phyloP scores from a whole-genome alignment of 257 asterid species.

The Lycium ferocissimum region DNA sequence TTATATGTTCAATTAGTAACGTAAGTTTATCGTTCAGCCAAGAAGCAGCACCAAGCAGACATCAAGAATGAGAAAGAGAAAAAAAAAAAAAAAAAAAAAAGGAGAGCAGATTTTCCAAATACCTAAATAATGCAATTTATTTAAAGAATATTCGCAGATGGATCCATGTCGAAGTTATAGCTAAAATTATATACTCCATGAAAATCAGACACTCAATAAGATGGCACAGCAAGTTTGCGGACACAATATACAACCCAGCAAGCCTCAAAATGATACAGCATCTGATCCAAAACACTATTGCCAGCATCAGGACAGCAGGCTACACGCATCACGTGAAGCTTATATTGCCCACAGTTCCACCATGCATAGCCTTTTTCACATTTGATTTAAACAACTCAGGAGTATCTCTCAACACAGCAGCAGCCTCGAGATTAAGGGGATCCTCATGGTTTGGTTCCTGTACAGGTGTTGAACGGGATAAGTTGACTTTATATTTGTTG shows the following conservation, averaged over 20 bases:
- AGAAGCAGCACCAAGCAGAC: background rate
- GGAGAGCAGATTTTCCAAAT: background rate
- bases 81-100: background rate
- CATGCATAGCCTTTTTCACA: conserved; percentile 58
- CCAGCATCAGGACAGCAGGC: conserved; percentile 26
- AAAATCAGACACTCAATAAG: background rate
- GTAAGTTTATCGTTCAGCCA: background rate
- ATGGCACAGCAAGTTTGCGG: conserved; percentile 12
- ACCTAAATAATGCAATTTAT: background rate
- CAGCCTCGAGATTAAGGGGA: conserved; percentile 53
- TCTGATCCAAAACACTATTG: background rate
- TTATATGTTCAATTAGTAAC: too few species aligned
- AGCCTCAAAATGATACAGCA: conserved; percentile 22
- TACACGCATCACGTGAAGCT: conserved; percentile 43
- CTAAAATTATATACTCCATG: background rate
- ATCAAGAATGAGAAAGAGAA: too few species aligned
- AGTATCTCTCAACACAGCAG: conserved; percentile 47
- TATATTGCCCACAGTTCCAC: conserved; percentile 49
- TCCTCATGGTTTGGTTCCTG: conserved; percentile 55
- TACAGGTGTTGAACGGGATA: background rate
- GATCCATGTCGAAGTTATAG: background rate
- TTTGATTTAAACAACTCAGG: conserved; percentile 49
- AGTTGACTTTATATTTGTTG: background rate
- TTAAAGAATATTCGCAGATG: background rate
- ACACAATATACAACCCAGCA: conserved; percentile 20